Base-by-base conservation (phyloP, 306 rosid species). In the Lablab purpureus region DNA sequence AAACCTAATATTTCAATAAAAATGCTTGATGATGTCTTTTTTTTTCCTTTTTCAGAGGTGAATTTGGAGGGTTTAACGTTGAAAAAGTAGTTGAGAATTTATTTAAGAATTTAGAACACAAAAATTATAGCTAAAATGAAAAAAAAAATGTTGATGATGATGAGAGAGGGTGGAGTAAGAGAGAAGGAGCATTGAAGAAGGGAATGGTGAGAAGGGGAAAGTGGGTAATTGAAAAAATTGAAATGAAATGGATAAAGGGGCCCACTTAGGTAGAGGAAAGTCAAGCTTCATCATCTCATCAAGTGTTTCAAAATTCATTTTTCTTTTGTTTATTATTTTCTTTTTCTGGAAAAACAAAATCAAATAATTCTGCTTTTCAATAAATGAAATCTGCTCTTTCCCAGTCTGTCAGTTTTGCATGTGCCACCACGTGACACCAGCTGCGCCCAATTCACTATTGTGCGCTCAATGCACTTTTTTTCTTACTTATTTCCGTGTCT, bases 371-470 rank as follows among this genome's bases (percentile, higher is more conserved):
- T 56, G 7, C 32, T 72, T 72, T 54, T 34, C 51, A 30, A 64
- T 66, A 52, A 77, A 77, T 55, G 9, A 67, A 41, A 68, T 78
- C 60, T 68, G 62, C 49, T 78, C 3, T 68, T 40, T 67, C 75
- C 37, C 56, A 41, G 56, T 13, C 7, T 78, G 50, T 55, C 82
- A 68, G 82, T 23, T 56, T n/a, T 56, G 60, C 82, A 78, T 78
- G 76, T 78, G 82, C 82, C 0, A 55, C 82, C 76, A 56, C 69
- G 76, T 78, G 75, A 68, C 8, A 41, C 46, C 14, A 27, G 50
- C 7, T 68, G 23, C 76, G 82, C 82, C 50, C 0, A 13, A n/a
- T 45, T 46, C 6, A 56, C 82, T 78, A 78, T 27, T 32, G 10
- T 78, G 62, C 82, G 12, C 69, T 2, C 0, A 5, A 4, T 75